Conservation (phyloP, 345 rosid species). For the Carallia pectinifolia region DNA sequence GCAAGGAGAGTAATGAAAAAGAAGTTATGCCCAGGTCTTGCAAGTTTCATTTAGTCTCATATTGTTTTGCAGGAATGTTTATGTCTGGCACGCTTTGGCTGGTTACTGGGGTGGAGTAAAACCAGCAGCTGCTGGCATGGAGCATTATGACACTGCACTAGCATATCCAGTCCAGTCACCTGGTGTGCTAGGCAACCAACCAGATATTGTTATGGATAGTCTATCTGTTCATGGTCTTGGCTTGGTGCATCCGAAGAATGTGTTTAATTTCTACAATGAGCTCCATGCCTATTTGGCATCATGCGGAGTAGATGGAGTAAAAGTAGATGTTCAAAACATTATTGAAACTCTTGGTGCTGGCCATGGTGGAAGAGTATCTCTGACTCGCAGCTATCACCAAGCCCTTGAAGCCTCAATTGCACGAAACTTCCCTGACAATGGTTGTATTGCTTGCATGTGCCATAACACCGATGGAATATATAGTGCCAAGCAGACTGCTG, state of each 20-base stretch:
- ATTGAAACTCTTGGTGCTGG: constrained; percentile 97
- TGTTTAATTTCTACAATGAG: constrained; percentile 94
- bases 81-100: constrained; percentile 98
- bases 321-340: constrained; percentile 96
- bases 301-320: constrained; percentile 95
- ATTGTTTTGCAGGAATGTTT: constrained; percentile 49
- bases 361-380: constrained; percentile 92
- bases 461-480: constrained; percentile 94
- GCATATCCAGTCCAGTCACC: constrained; percentile 95
- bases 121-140: constrained; percentile 96
- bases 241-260: constrained; percentile 88
- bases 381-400: constrained; percentile 81
- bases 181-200: constrained; percentile 91
- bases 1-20: not conserved
- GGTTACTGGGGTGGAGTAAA: constrained; percentile 99
- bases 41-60: not conserved
- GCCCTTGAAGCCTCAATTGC: constrained; percentile 91
- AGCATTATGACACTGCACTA: constrained; percentile 84
- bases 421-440: constrained; percentile 80
- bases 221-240: constrained; percentile 88
- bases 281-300: constrained; percentile 92
- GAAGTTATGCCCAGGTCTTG: not conserved
- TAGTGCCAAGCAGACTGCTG: constrained; percentile 89
- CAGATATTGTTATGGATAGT: constrained; percentile 96
- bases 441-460: constrained; percentile 96